Evolutionary conservation across 495 filamentous ascomycete species (phyloP).

Genomic region (Gamarada debralockiae): DNA sequence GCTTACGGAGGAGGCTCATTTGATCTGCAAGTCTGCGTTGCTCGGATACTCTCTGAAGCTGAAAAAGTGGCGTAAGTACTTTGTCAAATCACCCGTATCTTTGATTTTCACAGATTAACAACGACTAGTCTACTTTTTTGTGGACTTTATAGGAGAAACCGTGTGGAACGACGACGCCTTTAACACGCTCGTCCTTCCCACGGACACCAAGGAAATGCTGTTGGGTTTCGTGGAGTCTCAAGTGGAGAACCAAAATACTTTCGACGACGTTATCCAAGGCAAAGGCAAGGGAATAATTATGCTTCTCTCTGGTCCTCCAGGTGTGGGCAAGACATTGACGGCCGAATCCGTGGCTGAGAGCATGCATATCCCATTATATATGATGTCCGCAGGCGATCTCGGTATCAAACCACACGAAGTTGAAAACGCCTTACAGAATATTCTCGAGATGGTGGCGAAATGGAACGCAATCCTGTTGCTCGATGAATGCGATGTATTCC

Average conservation of each 20-base stretch:
- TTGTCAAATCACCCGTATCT: conserved; percentile 48
- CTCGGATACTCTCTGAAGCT: conserved; percentile 29
- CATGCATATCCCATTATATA: conserved; percentile 74
- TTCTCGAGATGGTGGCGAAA: conserved; percentile 76
- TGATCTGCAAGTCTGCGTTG: conserved; percentile 12
- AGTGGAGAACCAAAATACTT: conserved; percentile 70
- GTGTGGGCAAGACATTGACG: conserved; percentile 83
- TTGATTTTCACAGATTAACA: conserved; percentile 57
- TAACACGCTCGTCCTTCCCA: conserved; percentile 65
- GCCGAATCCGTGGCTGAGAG: conserved; percentile 81
- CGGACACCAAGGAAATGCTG: conserved; percentile 72
- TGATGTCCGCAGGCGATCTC: conserved; percentile 74
- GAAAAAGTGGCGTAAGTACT: conserved; percentile 56
- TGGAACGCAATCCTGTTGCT: conserved; percentile 81
- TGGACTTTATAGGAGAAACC: conserved; percentile 77
- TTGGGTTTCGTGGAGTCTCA: conserved; percentile 72
- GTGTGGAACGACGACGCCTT: conserved; percentile 78
- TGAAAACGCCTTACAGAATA: conserved; percentile 70
- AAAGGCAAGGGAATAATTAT: conserved; percentile 71
- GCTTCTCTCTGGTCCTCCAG: conserved; percentile 75
- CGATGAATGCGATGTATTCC: conserved; percentile 76
- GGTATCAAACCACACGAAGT: conserved; percentile 69
- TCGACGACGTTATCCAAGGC: conserved; percentile 75
- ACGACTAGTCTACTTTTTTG: conserved; percentile 70
- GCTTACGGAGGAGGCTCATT: conserved; percentile 4